Percentiles rank a stretch among this genome's conserved stretches.
These are phyloP conservation scores for Colletotrichum karsti DNA, from an alignment of 2,329 filamentous ascomycete genomes.

Conservation along the genomic window DNA sequence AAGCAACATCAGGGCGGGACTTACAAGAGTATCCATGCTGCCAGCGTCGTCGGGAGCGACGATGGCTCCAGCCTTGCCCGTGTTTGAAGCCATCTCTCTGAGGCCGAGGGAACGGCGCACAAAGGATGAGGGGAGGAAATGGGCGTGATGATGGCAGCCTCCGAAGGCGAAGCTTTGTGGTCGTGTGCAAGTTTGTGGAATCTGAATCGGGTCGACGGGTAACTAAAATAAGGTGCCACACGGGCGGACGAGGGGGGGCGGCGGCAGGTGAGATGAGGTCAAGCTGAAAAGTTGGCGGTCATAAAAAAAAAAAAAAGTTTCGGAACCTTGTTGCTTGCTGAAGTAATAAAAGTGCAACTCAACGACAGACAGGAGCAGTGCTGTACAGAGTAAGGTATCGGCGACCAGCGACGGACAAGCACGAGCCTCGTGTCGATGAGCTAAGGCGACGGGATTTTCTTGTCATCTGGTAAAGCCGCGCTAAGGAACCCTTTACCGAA, in stretches of 20 bases:
- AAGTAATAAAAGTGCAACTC: conserved; percentile 18
- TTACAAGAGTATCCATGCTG: conserved; percentile 68
- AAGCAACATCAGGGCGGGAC: conserved; percentile 34
- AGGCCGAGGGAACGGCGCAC: conserved; percentile 11
- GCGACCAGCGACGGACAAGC: conserved; percentile 2
- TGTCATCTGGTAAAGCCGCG: background rate
- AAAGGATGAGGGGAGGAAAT: conserved; percentile 3
- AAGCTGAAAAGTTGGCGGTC: background rate
- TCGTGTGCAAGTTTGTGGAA: conserved; percentile 28
- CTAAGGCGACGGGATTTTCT: background rate
- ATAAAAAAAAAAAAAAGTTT: conserved; percentile 19
- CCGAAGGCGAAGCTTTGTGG: conserved; percentile 21
- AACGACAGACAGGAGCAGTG: background rate
- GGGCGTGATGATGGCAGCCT: conserved; percentile 22
- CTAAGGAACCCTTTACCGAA: conserved; percentile 2
- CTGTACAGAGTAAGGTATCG: no score
- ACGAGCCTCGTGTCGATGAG: conserved; percentile 9
- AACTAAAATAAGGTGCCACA: conserved; percentile 30
- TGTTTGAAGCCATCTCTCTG: conserved; percentile 48
- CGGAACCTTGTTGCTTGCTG: conserved; percentile 27
- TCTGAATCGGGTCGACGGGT: conserved; percentile 26
- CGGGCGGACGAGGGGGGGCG: conserved; percentile 19
- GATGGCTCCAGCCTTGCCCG: conserved; percentile 66
- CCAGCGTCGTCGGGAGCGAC: conserved; percentile 60
- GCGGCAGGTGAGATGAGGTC: conserved; percentile 5